Percentiles rank a stretch among this genome's conserved stretches.
These are phyloP conservation scores for Echinosophora koreensis DNA, from an alignment of 306 rosid species.

Conservation along the genomic window DNA sequence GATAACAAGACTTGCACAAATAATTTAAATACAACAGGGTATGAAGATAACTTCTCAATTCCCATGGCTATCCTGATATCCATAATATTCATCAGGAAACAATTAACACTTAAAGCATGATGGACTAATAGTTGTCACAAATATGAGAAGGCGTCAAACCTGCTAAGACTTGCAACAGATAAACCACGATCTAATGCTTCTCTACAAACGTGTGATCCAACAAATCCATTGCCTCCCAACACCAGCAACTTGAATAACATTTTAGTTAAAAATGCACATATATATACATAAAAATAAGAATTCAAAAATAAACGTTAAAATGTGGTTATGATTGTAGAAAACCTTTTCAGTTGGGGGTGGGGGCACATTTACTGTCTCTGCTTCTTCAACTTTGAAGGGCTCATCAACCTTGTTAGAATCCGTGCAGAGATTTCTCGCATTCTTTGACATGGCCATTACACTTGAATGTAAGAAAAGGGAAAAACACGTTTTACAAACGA, in stretches of 20 bases:
- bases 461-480: constrained; percentile 50
- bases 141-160: constrained; percentile 52
- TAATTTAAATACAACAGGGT: background rate
- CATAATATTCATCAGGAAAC: background rate
- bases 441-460: constrained; percentile 56
- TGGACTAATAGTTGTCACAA: background rate
- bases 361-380: constrained; percentile 81
- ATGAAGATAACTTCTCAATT: constrained; percentile 23
- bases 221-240: constrained; percentile 98
- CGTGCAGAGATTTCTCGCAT: constrained; percentile 64
- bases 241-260: constrained; percentile 75
- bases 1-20: background rate
- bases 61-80: constrained; percentile 1
- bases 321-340: constrained; percentile 6
- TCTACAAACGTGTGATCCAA: constrained; percentile 88
- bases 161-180: constrained; percentile 89
- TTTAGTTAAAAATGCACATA: constrained; percentile 18
- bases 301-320: background rate
- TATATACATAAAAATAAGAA: constrained; percentile 12
- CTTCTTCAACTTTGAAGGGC: constrained; percentile 84
- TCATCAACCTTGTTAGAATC: constrained; percentile 81
- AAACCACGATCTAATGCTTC: constrained; percentile 83
- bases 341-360: constrained; percentile 95
- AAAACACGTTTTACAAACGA: constrained; percentile 36
- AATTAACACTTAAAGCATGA: constrained; percentile 19